A percentile compares a stretch with the other conserved stretches of the same genome.
These are phyloP conservation scores for Meyerozyma sp. DNA, from an alignment of 1,139 yeast genomes.

Conservation along the genomic window DNA sequence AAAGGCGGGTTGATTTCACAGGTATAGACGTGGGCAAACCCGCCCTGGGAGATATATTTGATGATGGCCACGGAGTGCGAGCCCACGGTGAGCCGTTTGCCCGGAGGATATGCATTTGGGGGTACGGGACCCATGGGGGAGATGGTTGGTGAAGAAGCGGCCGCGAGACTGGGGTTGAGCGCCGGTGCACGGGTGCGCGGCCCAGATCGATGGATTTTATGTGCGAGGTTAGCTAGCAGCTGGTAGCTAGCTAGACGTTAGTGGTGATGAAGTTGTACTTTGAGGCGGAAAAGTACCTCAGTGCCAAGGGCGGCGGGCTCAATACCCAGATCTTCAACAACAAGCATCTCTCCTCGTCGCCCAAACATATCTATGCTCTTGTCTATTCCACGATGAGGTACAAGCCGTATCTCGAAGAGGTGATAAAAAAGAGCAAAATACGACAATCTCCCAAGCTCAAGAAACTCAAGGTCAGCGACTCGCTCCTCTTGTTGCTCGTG, in stretches of 20 bases:
- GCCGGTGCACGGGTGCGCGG: not conserved
- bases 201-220: too few species aligned
- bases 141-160: not conserved
- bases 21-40: slow-evolving; percentile 74
- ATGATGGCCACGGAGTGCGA: slow-evolving; percentile 52
- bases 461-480: slow-evolving; percentile 37
- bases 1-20: slow-evolving; percentile 53
- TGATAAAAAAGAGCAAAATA: slow-evolving; percentile 66
- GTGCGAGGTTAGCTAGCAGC: too few species aligned
- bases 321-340: slow-evolving; percentile 64
- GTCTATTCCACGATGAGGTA: slow-evolving; percentile 73
- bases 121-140: slow-evolving; percentile 19
- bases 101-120: slow-evolving; percentile 56
- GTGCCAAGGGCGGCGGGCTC: slow-evolving; percentile 41
- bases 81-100: slow-evolving; percentile 61
- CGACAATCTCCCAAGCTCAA: slow-evolving; percentile 30
- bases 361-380: slow-evolving; percentile 81
- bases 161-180: not conserved
- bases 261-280: slow-evolving; percentile 52
- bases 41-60: slow-evolving; percentile 63
- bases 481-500: slow-evolving; percentile 57
- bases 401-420: slow-evolving; percentile 52
- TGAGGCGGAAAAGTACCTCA: slow-evolving; percentile 51
- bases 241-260: too few species aligned
- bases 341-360: slow-evolving; percentile 33